Percentiles rank a stretch among this genome's conserved stretches.
These are phyloP conservation scores for Bipolaris sorokiniana DNA, from an alignment of 2,329 filamentous ascomycete genomes.

Conservation along the genomic window DNA sequence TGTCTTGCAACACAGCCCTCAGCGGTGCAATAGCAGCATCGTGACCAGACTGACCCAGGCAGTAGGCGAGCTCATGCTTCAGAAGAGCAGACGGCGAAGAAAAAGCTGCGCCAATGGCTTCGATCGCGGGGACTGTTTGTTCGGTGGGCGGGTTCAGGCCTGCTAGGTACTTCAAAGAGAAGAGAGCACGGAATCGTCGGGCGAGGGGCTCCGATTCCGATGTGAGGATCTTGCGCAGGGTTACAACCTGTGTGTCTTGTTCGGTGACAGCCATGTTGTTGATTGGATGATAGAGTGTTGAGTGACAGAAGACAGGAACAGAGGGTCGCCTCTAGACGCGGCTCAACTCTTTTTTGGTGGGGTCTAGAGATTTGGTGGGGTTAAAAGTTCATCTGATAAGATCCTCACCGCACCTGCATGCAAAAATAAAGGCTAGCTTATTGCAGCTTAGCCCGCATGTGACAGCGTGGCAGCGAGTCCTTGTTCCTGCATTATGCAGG, in stretches of 20 bases:
- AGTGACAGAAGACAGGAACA: neutral
- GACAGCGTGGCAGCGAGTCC: conserved; percentile 18
- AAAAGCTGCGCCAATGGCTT: conserved; percentile 89
- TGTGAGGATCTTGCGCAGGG: conserved; percentile 76
- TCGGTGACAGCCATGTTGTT: conserved; percentile 38
- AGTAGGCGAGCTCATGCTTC: conserved; percentile 98
- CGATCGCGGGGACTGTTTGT: conserved; percentile 67
- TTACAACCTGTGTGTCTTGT: conserved; percentile 58
- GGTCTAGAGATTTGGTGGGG: conserved; percentile 25
- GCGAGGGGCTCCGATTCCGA: conserved; percentile 83
- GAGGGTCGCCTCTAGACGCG: conserved; percentile 15
- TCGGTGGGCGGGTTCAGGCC: conserved; percentile 65
- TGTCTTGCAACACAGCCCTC: conserved; percentile 74
- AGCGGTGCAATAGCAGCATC: conserved; percentile 74
- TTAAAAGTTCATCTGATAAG: conserved; percentile 37
- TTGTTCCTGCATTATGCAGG: conserved; percentile 14
- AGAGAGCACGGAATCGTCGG: conserved; percentile 91
- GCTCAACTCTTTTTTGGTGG: conserved; percentile 38
- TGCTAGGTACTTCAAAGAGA: conserved; percentile 94
- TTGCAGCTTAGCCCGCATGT: conserved; percentile 8
- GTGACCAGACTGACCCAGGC: conserved; percentile 88
- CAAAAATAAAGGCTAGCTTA: neutral
- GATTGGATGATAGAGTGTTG: conserved; percentile 1
- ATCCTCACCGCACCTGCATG: conserved; percentile 18
- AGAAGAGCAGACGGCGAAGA: conserved; percentile 83